Percentiles rank a stretch among this genome's conserved stretches.
Evolutionary conservation across 371 early-diverging fungal genomes (phyloP).

Genomic region (Zopfochytrium polystomum): DNA sequence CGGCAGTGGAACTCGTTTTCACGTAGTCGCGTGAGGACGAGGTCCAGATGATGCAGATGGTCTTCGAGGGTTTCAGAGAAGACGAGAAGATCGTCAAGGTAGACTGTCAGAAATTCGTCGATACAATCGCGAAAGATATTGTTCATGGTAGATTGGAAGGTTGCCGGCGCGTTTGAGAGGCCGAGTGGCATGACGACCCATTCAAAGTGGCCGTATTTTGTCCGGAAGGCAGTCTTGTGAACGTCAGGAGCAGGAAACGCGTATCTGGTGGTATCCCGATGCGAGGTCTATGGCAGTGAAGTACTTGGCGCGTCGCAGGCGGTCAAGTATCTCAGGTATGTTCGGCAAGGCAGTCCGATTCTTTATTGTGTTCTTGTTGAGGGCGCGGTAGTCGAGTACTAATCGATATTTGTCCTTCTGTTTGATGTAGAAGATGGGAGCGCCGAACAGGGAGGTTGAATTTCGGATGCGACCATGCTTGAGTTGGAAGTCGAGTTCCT

Average conservation of each 20-base stretch:
- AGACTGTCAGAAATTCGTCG: not conserved
- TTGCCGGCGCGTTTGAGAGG: constrained; percentile 29
- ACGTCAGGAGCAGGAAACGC: too few relatives aligned
- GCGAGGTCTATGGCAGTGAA: constrained; percentile 11
- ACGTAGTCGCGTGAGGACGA: constrained; percentile 37
- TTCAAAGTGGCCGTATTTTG: constrained; percentile 43
- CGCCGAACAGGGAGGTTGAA: constrained; percentile 48
- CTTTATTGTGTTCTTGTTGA: too few relatives aligned
- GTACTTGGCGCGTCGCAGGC: too few relatives aligned
- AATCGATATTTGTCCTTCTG: constrained; percentile 16
- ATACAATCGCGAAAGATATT: constrained; percentile 30
- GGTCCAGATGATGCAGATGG: constrained; percentile 28
- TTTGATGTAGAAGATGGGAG: constrained; percentile 46
- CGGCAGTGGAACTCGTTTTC: constrained; percentile 37
- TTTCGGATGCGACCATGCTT: constrained; percentile 3
- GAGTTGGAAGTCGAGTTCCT: constrained; percentile 10
- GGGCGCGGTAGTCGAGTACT: constrained; percentile 13
- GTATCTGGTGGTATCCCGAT: constrained; percentile 23
- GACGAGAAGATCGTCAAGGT: constrained; percentile 34
- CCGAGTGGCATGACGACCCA: constrained; percentile 19
- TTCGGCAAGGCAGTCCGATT: constrained; percentile 14
- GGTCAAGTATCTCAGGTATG: constrained; percentile 15
- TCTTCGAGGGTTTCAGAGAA: constrained; percentile 34
- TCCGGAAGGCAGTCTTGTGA: constrained; percentile 36
- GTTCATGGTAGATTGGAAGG: constrained; percentile 48